Evolutionary conservation across 2,329 filamentous ascomycete genomes (phyloP).

Genomic region (Helminthosporium solani): DNA sequence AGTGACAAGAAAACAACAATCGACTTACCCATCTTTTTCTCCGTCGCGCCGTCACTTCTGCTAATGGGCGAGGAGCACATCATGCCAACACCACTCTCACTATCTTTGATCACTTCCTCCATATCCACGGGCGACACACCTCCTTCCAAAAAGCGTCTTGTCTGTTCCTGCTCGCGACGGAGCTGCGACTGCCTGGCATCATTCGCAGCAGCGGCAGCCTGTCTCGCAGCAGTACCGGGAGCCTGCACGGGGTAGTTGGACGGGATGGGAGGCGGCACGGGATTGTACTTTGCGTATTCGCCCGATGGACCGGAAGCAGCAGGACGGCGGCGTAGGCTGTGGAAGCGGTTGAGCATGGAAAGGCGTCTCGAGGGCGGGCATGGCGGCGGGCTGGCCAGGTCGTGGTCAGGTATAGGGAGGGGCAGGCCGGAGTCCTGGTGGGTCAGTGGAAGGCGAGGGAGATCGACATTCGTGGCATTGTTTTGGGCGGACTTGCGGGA

Average conservation of each 20-base stretch:
- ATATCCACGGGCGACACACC: constrained; percentile 10
- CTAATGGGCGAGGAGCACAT: constrained; percentile 36
- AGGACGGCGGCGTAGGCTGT: constrained; percentile 35
- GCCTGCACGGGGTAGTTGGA: constrained; percentile 20
- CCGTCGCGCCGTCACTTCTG: constrained; percentile 32
- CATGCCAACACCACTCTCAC: constrained; percentile 42
- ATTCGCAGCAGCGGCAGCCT: constrained; percentile 40
- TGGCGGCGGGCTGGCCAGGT: constrained; percentile 14
- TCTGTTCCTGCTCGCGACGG: constrained; percentile 36
- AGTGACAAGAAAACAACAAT: not conserved
- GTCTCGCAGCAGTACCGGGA: constrained; percentile 34
- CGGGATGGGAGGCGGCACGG: constrained; percentile 23
- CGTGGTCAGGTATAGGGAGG: constrained; percentile 4
- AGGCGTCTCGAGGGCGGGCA: constrained; percentile 19
- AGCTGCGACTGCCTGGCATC: constrained; percentile 31
- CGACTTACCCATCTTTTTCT: constrained; percentile 38
- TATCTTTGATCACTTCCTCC: constrained; percentile 39
- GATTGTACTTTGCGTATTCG: constrained; percentile 26
- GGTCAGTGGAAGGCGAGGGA: constrained; percentile 26
- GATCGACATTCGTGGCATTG: no score
- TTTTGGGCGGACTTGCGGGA: constrained; percentile 20
- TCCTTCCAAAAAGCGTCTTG: constrained; percentile 33
- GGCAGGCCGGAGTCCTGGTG: constrained; percentile 39
- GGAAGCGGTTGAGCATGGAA: constrained; percentile 31
- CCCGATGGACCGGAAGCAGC: constrained; percentile 31